Conservation (phyloP, 2,329 filamentous ascomycete genomes). For the Drechslerella coelobrocha region DNA sequence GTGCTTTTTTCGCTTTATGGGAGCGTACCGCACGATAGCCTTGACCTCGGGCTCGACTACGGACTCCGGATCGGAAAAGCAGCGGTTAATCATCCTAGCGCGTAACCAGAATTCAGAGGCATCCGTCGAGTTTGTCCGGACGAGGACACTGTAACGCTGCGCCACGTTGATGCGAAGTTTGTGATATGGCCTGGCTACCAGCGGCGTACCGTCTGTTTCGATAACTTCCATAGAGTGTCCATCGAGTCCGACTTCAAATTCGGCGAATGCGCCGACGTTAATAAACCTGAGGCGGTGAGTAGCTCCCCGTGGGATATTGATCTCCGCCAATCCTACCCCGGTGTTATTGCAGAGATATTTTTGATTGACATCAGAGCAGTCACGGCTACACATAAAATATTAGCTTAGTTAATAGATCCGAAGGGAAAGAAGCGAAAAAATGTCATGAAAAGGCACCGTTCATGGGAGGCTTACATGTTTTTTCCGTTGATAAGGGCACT, state of each 20-base stretch:
- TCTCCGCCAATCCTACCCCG: constrained; percentile 56
- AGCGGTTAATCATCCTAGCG: constrained; percentile 68
- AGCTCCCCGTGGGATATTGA: constrained; percentile 64
- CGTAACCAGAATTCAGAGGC: constrained; percentile 69
- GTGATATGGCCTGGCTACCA: constrained; percentile 67
- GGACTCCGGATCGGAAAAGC: constrained; percentile 63
- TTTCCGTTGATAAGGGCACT: constrained; percentile 69
- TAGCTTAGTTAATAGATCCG: background rate
- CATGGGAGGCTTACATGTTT: constrained; percentile 26
- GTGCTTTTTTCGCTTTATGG: constrained; percentile 13
- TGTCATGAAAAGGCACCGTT: background rate
- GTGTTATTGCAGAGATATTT: constrained; percentile 48
- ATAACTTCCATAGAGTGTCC: constrained; percentile 68
- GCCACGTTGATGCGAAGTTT: constrained; percentile 72
- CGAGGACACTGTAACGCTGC: constrained; percentile 72
- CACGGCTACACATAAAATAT: constrained; percentile 3
- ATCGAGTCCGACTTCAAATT: constrained; percentile 75
- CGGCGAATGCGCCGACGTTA: constrained; percentile 74
- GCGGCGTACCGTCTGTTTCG: constrained; percentile 73
- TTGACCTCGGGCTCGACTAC: constrained; percentile 50
- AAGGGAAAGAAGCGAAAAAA: background rate
- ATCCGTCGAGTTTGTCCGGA: constrained; percentile 67
- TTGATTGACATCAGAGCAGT: constrained; percentile 50
- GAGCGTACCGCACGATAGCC: constrained; percentile 51
- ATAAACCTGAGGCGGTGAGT: constrained; percentile 72